Conservation (phyloP, 2,329 filamentous ascomycete genomes). For the Mycosphaerella arachidis region DNA sequence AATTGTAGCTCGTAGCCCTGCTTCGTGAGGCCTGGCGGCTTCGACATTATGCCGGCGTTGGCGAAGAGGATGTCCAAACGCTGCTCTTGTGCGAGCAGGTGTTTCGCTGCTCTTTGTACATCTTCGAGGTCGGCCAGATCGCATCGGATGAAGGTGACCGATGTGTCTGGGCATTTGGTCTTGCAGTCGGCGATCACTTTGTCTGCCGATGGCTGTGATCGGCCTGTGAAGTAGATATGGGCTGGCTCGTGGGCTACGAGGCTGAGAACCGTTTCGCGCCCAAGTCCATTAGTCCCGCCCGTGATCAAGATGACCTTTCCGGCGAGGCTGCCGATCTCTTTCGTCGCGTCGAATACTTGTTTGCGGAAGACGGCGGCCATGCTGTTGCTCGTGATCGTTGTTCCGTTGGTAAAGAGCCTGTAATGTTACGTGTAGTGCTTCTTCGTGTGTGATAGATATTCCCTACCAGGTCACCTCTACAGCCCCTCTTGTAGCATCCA, state of each 20-base stretch:
- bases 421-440: background rate
- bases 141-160: conserved; percentile 37
- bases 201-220: conserved; percentile 43
- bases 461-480: background rate
- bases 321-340: conserved; percentile 26
- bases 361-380: conserved; percentile 5
- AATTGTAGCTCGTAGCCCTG: conserved; percentile 36
- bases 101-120: conserved; percentile 21
- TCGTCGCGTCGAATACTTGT: conserved; percentile 20
- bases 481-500: background rate
- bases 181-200: conserved; percentile 42
- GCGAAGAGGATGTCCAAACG: conserved; percentile 22
- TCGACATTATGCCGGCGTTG: conserved; percentile 27
- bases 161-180: conserved; percentile 29
- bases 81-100: conserved; percentile 15
- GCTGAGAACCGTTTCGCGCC: conserved; percentile 37
- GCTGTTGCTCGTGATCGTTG: background rate
- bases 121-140: conserved; percentile 27
- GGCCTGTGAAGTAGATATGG: conserved; percentile 51
- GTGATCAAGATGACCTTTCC: conserved; percentile 30
- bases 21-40: conserved; percentile 16
- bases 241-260: conserved; percentile 49
- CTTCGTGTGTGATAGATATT: background rate
- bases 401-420: background rate
- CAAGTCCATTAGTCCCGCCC: conserved; percentile 15